Percentiles rank a stretch among this genome's conserved stretches.
Evolutionary conservation across 371 early-diverging fungal species (phyloP).

Genomic region (Mucor mucedo): DNA sequence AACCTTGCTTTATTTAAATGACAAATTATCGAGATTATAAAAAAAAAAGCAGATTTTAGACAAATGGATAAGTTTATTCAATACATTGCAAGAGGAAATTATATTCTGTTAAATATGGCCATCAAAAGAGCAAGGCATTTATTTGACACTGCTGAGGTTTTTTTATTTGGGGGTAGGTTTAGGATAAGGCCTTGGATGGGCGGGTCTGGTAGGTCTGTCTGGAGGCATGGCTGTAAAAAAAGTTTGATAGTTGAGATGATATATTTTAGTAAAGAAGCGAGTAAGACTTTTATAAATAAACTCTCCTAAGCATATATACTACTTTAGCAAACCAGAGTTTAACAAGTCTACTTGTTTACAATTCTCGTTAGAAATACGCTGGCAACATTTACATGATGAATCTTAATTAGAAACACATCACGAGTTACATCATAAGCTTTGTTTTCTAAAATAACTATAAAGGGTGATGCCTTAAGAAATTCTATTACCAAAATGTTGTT

Average conservation of each 20-base stretch:
- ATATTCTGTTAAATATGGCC: background rate
- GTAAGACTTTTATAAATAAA: too few relatives aligned
- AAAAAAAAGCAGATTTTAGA: background rate
- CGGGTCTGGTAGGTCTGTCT: slow-evolving; percentile 29
- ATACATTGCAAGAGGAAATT: too few relatives aligned
- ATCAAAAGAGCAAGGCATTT: background rate
- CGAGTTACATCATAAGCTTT: too few relatives aligned
- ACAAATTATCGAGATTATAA: slow-evolving; percentile 21
- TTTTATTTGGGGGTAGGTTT: slow-evolving; percentile 21
- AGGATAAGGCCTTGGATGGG: slow-evolving; percentile 32
- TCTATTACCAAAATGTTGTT: too few relatives aligned
- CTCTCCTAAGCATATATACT: too few relatives aligned
- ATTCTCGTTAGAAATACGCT: background rate
- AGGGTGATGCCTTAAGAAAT: too few relatives aligned
- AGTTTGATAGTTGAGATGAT: background rate
- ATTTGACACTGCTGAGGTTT: background rate
- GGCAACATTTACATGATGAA: background rate
- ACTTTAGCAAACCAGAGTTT: too few relatives aligned
- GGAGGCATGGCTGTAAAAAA: slow-evolving; percentile 20
- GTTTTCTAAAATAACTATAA: too few relatives aligned
- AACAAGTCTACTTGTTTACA: background rate
- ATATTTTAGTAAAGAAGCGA: background rate
- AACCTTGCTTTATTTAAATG: slow-evolving; percentile 16
- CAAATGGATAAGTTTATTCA: too few relatives aligned
- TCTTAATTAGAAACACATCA: too few relatives aligned